Evolutionary conservation across 2,329 filamentous ascomycete species (phyloP), one percentile per base, ranked within the genome.

Genomic region (Aurifilum marmelostoma): DNA sequence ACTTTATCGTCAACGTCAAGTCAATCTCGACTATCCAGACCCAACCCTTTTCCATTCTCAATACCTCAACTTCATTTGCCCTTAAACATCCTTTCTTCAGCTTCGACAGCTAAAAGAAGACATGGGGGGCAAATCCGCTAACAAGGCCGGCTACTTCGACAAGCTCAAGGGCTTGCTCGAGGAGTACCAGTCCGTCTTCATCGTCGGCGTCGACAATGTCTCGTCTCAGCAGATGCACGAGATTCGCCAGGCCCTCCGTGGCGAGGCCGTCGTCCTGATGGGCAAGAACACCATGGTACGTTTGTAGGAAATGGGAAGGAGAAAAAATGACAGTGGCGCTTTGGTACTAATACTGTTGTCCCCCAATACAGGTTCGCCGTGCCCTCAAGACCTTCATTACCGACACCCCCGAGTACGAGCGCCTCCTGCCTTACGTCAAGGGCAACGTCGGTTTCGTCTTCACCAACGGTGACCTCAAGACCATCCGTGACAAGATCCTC

Each of bases 221-320:
- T 93, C 91, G 84, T 99, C 96, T 77, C 96, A 99, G 91, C 97
- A 99, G 91, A 99, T 99, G 97, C 96, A 99, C 93, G 96, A 99
- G 90, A 98, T 99, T 84, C 92, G 96, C 83, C 86, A 91, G 80
- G 85, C 93, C 79, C 92, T 99, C 83, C 94, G 96, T 83, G 91
- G 91, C 73, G 86, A 97, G 84, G 94, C 89, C 85, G 92, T 98
- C 77, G 94, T 99, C 78, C 88, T 99, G 86, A 98, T 98, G 96
- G 96, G 95, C 83, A 98, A 97, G 92, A 99, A 99, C 91, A 99
- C 96, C 85, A 99, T 99, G 96, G 95, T 96, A 84, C 71, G 87
- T 77, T 12, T n/a, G 12, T 2, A 32, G 16, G 14, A 24, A 24
- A 24, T 3, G 12, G 12, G 16, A 9, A 37, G 18, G 11, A 34